Conservation (phyloP, 2,329 filamentous ascomycete species). For the Fusarium denticulatum region DNA sequence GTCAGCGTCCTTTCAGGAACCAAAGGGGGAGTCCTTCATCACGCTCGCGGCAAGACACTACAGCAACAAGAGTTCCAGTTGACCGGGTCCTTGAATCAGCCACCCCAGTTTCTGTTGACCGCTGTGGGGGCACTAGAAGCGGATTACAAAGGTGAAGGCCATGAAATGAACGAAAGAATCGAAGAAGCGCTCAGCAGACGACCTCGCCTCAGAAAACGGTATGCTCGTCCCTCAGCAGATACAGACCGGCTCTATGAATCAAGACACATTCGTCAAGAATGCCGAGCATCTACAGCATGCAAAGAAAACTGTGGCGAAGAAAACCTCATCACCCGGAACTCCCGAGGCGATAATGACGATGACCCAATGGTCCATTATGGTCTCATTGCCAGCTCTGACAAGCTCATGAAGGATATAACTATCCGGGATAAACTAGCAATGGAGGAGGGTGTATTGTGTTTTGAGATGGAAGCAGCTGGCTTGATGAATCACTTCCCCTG, state of each 20-base stretch:
- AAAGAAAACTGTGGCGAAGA: not conserved
- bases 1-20: not conserved
- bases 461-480: constrained; percentile 2
- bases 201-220: not conserved
- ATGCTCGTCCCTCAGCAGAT: rapidly evolving
- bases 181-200: not conserved
- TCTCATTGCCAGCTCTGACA: not conserved
- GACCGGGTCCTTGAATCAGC: not conserved
- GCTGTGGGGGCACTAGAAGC: not conserved
- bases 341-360: not conserved
- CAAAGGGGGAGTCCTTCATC: not conserved
- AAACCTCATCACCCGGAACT: rapidly evolving
- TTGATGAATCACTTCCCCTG: constrained; percentile 39
- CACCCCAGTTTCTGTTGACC: not conserved
- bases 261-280: not conserved
- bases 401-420: constrained; percentile 2
- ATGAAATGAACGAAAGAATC: not conserved
- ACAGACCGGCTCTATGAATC: not conserved
- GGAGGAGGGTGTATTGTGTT: not conserved
- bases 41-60: rapidly evolving
- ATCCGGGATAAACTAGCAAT: not conserved
- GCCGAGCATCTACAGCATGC: rapidly evolving
- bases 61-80: not conserved
- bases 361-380: not conserved
- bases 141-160: not conserved